Evolutionary conservation across 495 filamentous ascomycete species (phyloP), one percentile per base, ranked within the genome.

Genomic region (Tuber borchii): DNA sequence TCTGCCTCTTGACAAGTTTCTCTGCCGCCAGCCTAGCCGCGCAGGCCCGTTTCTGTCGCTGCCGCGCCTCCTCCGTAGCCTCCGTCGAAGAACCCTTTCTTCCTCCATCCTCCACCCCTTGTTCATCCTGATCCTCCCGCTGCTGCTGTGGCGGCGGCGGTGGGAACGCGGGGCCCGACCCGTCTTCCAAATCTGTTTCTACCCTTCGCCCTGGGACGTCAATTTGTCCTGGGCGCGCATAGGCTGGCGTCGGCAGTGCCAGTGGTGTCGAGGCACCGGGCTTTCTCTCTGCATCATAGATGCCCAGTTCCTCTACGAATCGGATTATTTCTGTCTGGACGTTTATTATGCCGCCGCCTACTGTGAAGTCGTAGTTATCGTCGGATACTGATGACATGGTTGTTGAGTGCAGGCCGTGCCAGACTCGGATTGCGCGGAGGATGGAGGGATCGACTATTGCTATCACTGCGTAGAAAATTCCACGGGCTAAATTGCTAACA

Each of bases 311-410:
- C n/a, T 79, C 78, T 1, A 78, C 76, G 12, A 79, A 78, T 14
- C 73, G 37, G 70, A 78, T 79, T 40, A 79, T 79, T 68, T 79
- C 78, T 7, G 70, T 39, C 37, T 79, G 78, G 5, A 79, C 78
- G 14, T 42, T 61, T 31, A 79, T 79, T 37, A 79, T 79, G 3
- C 78, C 78, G 6, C 61, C 76, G 1, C 72, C 73, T 22, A 79
- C 76, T 14, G 76, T 79, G 69, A 56, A 79, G 5, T 74, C 71
- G 17, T 69, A 44, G 17, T 70, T 65, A n/a, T 74, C 48, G 16
- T 70, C 40, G 19, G 16, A n/a, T 65, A 34, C 26, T 31, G 56
- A 65, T 34, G 56, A 65, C 31, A 4, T 0, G 68, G 40, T 42
- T 44, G 40, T 8, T 17, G 14, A 77, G 39, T 77, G 73, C 0